Evolutionary conservation across 306 rosid genomes (phyloP).

Genomic region (Pterocarpus macrocarpus): DNA sequence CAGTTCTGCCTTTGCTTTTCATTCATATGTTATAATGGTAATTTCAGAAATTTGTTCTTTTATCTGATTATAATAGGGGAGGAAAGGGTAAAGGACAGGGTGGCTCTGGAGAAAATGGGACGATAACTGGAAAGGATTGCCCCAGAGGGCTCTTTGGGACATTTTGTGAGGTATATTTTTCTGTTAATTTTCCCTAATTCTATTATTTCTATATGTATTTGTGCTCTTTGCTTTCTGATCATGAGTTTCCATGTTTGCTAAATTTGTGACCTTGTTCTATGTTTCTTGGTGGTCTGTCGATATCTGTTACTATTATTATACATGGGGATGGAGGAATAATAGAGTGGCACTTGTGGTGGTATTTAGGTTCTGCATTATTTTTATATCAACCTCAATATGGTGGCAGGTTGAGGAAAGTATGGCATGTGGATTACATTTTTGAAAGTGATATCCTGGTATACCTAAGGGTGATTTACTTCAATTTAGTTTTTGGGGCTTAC

Average conservation of each 20-base stretch:
- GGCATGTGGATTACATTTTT: constrained; percentile 29
- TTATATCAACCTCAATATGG: constrained; percentile 15
- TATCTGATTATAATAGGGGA: constrained; percentile 69
- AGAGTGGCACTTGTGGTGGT: neutral
- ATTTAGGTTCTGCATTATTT: constrained; percentile 28
- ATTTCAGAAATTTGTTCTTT: constrained; percentile 15
- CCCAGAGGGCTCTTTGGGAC: constrained; percentile 93
- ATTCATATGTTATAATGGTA: constrained; percentile 13
- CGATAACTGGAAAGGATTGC: constrained; percentile 84
- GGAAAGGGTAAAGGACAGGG: constrained; percentile 75
- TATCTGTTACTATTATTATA: constrained; percentile 4
- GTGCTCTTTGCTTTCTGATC: constrained; percentile 15
- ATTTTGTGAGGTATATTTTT: constrained; percentile 77
- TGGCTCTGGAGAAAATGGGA: constrained; percentile 81
- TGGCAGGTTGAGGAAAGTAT: constrained; percentile 13
- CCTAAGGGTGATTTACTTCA: neutral
- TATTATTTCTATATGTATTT: constrained; percentile 16
- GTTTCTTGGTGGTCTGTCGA: constrained; percentile 19
- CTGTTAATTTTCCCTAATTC: neutral
- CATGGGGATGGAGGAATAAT: neutral
- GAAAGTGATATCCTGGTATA: neutral
- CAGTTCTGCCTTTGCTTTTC: constrained; percentile 27
- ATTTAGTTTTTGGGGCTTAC: neutral
- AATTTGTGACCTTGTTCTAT: neutral
- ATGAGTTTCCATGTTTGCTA: constrained; percentile 16